Evolutionary conservation across 495 filamentous ascomycete species (phyloP).

Genomic region (Aspergillus panamensis): DNA sequence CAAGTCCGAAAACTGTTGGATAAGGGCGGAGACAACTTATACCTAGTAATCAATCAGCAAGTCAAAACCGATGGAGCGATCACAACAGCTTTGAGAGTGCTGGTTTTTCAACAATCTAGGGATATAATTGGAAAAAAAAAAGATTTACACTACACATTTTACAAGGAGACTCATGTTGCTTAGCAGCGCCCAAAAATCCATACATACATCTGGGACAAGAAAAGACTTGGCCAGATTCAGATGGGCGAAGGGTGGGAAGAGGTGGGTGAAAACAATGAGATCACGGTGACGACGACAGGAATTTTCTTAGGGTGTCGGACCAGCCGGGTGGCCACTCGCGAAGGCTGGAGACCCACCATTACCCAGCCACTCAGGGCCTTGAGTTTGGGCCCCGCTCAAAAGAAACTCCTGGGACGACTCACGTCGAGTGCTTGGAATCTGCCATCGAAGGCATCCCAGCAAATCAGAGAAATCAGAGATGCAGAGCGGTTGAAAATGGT

Average conservation of each 20-base stretch:
- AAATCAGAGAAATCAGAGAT: constrained; percentile 17
- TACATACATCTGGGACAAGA: background rate
- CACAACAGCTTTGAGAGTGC: background rate
- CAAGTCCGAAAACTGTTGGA: constrained; percentile 6
- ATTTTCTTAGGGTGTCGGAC: constrained; percentile 24
- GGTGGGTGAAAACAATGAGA: constrained; percentile 25
- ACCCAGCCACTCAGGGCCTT: constrained; percentile 30
- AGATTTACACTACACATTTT: background rate
- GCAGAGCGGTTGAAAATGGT: constrained; percentile 3
- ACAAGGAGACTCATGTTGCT: background rate
- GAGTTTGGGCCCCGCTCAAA: constrained; percentile 8
- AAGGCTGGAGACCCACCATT: constrained; percentile 13
- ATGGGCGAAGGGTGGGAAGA: too few species aligned
- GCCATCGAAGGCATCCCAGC: constrained; percentile 2
- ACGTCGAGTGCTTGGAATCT: constrained; percentile 8
- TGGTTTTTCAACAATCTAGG: background rate
- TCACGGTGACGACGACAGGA: constrained; percentile 42
- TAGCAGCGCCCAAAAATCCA: background rate
- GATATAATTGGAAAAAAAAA: background rate
- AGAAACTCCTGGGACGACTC: background rate
- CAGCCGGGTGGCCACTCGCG: constrained; percentile 28
- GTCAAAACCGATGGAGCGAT: background rate
- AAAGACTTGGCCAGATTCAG: constrained; percentile 9
- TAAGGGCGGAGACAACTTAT: constrained; percentile 1
- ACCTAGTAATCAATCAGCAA: background rate